Conservation (phyloP, 176 grass and related monocot species). For the Triticum timopheevii region DNA sequence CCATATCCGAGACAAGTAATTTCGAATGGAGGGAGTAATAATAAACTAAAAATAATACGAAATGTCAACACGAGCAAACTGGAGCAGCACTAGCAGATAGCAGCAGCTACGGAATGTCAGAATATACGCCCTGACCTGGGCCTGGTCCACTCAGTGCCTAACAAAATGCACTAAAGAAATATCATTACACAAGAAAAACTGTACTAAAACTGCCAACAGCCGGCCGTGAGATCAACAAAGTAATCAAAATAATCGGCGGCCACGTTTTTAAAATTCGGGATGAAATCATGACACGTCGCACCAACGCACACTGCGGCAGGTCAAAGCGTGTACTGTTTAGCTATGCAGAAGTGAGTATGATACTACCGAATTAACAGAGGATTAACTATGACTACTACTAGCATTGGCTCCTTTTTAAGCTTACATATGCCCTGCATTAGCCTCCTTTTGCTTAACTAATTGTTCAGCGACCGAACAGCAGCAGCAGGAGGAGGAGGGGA, state of each 20-base stretch:
- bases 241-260: background rate
- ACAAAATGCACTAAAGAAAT: background rate
- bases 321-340: background rate
- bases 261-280: background rate
- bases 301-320: too few species aligned
- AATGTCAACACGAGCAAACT: background rate
- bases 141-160: background rate
- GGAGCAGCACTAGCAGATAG: background rate
- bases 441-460: background rate
- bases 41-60: background rate
- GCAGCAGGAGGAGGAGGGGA: background rate
- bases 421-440: too few species aligned
- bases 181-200: background rate
- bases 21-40: too few species aligned
- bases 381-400: too few species aligned
- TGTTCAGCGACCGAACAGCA: background rate
- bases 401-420: too few species aligned
- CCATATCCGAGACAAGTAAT: too few species aligned
- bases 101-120: background rate
- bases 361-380: too few species aligned
- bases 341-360: too few species aligned
- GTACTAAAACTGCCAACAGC: too few species aligned
- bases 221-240: background rate
- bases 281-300: background rate
- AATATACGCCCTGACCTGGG: background rate